phyloP scores from a whole-genome alignment of 345 rosid genomes.

The Noccaea bulbosa region DNA sequence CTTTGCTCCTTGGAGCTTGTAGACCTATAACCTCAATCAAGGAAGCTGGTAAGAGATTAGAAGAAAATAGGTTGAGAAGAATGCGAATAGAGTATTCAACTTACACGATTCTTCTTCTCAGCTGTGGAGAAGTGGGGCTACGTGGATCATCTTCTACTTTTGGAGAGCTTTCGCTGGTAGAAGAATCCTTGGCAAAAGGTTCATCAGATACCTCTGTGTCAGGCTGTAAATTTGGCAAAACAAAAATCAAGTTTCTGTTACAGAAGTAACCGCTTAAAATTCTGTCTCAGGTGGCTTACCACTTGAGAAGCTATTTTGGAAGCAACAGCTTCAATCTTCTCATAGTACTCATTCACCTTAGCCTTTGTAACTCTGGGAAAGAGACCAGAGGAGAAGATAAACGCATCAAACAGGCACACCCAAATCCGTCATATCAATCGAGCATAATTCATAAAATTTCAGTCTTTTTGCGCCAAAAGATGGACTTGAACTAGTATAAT shows the following conservation, averaged over 20 bases:
- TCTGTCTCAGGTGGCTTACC: conserved; percentile 51
- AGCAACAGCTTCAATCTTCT: conserved; percentile 78
- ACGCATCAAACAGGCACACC: background rate
- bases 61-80: conserved; percentile 3
- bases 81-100: conserved; percentile 24
- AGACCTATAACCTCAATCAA: conserved; percentile 49
- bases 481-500: background rate
- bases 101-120: conserved; percentile 85
- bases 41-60: conserved; percentile 6
- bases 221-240: conserved; percentile 46
- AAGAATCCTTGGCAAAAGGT: conserved; percentile 45
- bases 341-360: conserved; percentile 73
- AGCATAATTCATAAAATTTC: background rate
- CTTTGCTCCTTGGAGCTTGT: conserved; percentile 52
- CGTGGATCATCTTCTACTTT: conserved; percentile 49
- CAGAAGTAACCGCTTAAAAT: background rate
- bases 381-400: conserved; percentile 29
- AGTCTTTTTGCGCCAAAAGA: background rate
- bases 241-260: background rate
- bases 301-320: conserved; percentile 54
- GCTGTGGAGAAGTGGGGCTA: conserved; percentile 60
- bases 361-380: conserved; percentile 67
- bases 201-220: conserved; percentile 48
- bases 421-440: background rate
- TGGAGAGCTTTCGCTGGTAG: conserved; percentile 49